Base-by-base conservation (phyloP, 2,329 filamentous ascomycete genomes). In the Alternaria arborescens region DNA sequence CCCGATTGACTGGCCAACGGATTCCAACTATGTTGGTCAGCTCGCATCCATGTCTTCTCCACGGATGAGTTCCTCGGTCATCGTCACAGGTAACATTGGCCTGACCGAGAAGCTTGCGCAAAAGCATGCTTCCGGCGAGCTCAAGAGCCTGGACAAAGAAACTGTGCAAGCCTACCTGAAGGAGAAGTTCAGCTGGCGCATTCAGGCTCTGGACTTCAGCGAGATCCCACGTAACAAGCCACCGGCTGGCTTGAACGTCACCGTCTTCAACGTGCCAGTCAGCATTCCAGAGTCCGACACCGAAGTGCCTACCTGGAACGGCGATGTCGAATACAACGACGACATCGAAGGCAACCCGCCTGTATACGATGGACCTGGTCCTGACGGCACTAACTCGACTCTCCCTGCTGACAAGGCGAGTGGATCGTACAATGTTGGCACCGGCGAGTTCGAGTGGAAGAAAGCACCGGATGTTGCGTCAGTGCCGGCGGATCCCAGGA, bases 1-100 rank as follows among this genome's bases (percentile, higher is more conserved):
- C 42, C 71, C 73, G 1, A 65, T 61, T 12, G 63, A 72, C 8
- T 76, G 81, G 77, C 66, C 76, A 6, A 77, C 74, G 1, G 78
- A 80, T 55, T 68, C 72, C 24, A 80, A 80, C 48, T 79, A 80
- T 32, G 74, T 83, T 22, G 80, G 80, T 30, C 79, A 79, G 38
- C 73, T 81, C 34, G 69, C 74, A 2, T 71, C 78, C 11, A 76
- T 82, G 47, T 77, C 78, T 4, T 77, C 75, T 30, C 71, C 79
- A 16, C 72, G 59, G 58, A 73, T 66, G 80, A 74, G 54, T 67
- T 72, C 55, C 69, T 76, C 72, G 72, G 73, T 70, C 64, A 76
- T 67, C 34, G 73, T 82, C 30, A 79, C 80, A 4, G 80, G 79
- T 18, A 79, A 75, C 30, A 75, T 82, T 5, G 77, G 73, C 1